These are phyloP conservation scores for Tuber indicum DNA, from an alignment of 495 filamentous ascomycete species.

Conservation along the genomic window DNA sequence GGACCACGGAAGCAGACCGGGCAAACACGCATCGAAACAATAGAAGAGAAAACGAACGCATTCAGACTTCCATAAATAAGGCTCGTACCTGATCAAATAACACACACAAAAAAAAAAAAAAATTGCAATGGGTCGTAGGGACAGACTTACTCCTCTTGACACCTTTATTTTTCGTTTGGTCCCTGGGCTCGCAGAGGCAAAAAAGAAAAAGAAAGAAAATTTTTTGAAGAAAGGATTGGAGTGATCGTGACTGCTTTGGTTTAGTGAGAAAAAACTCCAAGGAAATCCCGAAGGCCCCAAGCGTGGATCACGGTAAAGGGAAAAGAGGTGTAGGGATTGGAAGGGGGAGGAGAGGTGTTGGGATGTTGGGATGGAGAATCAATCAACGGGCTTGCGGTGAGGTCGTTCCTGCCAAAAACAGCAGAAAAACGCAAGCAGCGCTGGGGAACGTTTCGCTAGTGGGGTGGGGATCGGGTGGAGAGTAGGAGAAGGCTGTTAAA, in stretches of 20 bases:
- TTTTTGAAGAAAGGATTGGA: conserved; percentile 22
- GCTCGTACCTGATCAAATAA: conserved; percentile 1
- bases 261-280: conserved; percentile 26
- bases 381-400: not conserved
- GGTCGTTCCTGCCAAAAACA: conserved; percentile 15
- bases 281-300: conserved; percentile 26
- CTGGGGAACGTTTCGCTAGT: not conserved
- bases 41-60: not conserved
- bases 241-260: conserved; percentile 39
- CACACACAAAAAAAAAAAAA: not conserved
- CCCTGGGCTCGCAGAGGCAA: conserved; percentile 20
- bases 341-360: conserved; percentile 23
- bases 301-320: conserved; percentile 24
- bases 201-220: not conserved
- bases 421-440: not conserved
- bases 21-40: conserved; percentile 2
- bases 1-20: conserved; percentile 2
- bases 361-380: conserved; percentile 15
- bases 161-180: conserved; percentile 22
- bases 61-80: not conserved
- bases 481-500: not conserved
- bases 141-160: conserved; percentile 22
- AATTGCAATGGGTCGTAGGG: conserved; percentile 12
- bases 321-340: conserved; percentile 14
- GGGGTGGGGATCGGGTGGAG: not conserved